Base-by-base conservation (phyloP, 805 yeast species). In the Cephaloascus fragrans region DNA sequence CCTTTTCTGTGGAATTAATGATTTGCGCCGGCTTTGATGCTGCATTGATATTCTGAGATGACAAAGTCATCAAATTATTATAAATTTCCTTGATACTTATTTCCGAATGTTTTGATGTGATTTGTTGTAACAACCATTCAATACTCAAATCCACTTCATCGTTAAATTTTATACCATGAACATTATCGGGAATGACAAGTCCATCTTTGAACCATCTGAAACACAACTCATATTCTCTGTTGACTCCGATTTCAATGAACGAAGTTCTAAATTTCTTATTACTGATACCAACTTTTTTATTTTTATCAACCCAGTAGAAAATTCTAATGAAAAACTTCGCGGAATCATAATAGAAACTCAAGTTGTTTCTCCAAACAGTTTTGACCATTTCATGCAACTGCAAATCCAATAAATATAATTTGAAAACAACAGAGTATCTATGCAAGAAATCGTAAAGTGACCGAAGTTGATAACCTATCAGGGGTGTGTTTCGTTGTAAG, bases 201-300 rank as follows among this genome's bases (percentile, higher is more conserved):
- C 81, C 82, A 46, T 80, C 79, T 44, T 73, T 73, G 44, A 68
- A 71, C 89, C 89, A 82, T 42, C 77, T 63, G 48, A 73, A 71
- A 20, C 69, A 69, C 20, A 81, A 56, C 26, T 70, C 64, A 45
- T 71, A 63, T 18, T 57, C 52, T 20, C 52, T 56, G 46, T 68
- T 71, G n/a, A 79, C 59, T 0, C 85, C 84, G 37, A 83, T 70
- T 45, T 80, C 84, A 26, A 81, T 64, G 34, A 70, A 69, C 2
- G 81, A 75, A 36, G 65, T 66, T n/a, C n/a, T n/a, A n/a, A n/a
- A n/a, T n/a, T n/a, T n/a, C n/a, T n/a, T n/a, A n/a, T n/a, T n/a
- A n/a, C n/a, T n/a, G n/a, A n/a, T n/a, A n/a, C n/a, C n/a, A n/a
- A n/a, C n/a, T 49, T 70, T 66, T 37, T 67, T 61, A 26, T 67